Evolutionary conservation across 208 protist species (phyloP).

Genomic region (Trypanosoma cruzi): DNA sequence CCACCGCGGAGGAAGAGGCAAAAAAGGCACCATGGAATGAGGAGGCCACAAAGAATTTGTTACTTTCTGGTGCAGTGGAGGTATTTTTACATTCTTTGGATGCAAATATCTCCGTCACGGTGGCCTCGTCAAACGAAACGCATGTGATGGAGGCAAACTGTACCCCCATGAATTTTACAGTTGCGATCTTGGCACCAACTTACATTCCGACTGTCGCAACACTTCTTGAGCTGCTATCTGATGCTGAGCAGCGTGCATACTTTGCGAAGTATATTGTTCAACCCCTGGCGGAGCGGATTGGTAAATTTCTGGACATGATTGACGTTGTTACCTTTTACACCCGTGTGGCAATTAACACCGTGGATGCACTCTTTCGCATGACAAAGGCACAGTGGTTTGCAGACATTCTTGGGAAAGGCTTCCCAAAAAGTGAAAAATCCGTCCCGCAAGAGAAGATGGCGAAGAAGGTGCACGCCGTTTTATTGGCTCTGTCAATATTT

Average conservation of each 20-base stretch:
- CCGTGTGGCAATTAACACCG: slow-evolving; percentile 24
- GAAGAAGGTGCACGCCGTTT: slow-evolving; percentile 33
- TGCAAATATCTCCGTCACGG: slow-evolving; percentile 29
- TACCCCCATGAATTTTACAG: slow-evolving; percentile 27
- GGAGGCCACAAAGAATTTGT: slow-evolving; percentile 23
- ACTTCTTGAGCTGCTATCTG: slow-evolving; percentile 36
- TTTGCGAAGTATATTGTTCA: slow-evolving; percentile 34
- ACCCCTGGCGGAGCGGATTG: slow-evolving; percentile 34
- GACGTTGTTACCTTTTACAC: slow-evolving; percentile 30
- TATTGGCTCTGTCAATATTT: slow-evolving; percentile 43
- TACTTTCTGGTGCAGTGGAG: slow-evolving; percentile 46
- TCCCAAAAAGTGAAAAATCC: slow-evolving; percentile 3
- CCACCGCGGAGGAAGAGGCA: slow-evolving; percentile 21
- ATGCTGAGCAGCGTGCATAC: slow-evolving; percentile 37
- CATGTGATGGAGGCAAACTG: neutral
- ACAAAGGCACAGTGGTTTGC: slow-evolving; percentile 20
- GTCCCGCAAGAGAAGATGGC: neutral
- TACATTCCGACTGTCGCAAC: slow-evolving; percentile 42
- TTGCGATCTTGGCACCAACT: slow-evolving; percentile 34
- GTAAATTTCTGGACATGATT: slow-evolving; percentile 28
- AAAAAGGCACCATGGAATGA: slow-evolving; percentile 44
- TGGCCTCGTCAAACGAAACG: slow-evolving; percentile 9
- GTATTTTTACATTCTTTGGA: slow-evolving; percentile 49
- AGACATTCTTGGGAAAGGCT: neutral
- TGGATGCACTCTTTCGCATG: slow-evolving; percentile 36